These are phyloP conservation scores for Daedaleopsis sinensis DNA, from an alignment of 768 basidiomycete genomes.

Conservation along the genomic window DNA sequence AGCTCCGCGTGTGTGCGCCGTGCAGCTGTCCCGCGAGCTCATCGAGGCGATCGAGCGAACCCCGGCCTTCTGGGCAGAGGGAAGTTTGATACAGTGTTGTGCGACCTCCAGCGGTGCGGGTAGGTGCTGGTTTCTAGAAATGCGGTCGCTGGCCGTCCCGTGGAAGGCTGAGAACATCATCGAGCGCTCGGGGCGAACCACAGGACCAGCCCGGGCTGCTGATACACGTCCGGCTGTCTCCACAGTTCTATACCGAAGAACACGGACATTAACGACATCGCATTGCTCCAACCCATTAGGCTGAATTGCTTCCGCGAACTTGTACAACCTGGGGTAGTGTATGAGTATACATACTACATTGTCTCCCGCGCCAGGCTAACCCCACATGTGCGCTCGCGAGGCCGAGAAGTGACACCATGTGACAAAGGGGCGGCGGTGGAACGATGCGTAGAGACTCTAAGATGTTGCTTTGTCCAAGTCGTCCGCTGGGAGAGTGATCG, in stretches of 20 bases:
- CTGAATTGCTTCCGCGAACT: background rate
- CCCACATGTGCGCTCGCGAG: background rate
- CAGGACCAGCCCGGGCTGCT: background rate
- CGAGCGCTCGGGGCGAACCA: background rate
- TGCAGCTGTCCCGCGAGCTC: background rate
- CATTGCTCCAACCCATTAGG: background rate
- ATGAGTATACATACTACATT: conserved; percentile 2
- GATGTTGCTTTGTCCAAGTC: background rate
- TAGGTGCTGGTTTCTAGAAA: background rate
- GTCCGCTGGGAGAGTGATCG: background rate
- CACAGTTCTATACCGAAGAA: background rate
- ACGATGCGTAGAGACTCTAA: background rate
- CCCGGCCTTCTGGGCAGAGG: background rate
- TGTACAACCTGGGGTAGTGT: background rate
- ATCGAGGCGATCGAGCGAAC: background rate
- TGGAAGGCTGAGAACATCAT: background rate
- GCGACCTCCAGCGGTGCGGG: background rate
- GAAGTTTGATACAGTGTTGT: background rate
- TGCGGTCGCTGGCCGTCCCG: background rate
- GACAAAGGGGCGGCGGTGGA: background rate
- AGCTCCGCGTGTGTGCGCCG: background rate
- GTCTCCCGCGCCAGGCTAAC: background rate
- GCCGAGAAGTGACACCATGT: background rate
- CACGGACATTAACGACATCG: background rate
- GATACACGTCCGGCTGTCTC: background rate